A percentile compares a stretch with the other conserved stretches of the same genome.
Evolutionary conservation across 148 eudicot species (phyloP).

Genomic region (Talinum fruticosum): DNA sequence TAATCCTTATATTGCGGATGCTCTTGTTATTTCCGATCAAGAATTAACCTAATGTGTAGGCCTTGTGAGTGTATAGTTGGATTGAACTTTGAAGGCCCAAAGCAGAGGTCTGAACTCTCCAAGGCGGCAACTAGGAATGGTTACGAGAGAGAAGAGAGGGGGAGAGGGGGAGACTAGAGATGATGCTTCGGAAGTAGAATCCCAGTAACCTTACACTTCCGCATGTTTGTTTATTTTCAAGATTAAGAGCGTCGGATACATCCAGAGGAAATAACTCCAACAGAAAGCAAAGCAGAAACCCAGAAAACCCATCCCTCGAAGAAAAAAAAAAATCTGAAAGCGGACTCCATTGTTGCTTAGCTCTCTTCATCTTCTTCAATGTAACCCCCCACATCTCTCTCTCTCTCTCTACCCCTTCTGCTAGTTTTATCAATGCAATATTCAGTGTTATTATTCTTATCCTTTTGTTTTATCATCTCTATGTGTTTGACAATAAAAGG

Average conservation of each 20-base stretch:
- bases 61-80: too few species aligned
- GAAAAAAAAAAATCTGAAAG: background rate
- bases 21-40: too few species aligned
- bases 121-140: too few species aligned
- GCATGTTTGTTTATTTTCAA: background rate
- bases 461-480: background rate
- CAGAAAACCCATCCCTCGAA: background rate
- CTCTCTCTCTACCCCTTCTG: background rate
- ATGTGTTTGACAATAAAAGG: slow-evolving; percentile 26
- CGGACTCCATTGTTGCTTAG: background rate
- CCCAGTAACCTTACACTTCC: background rate
- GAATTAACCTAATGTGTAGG: too few species aligned
- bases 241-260: background rate
- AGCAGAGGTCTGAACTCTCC: too few species aligned
- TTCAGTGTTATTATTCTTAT: background rate
- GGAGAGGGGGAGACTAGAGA: too few species aligned
- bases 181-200: background rate
- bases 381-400: background rate
- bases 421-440: background rate
- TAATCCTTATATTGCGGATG: too few species aligned
- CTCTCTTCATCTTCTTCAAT: slow-evolving; percentile 1
- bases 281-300: background rate
- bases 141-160: too few species aligned
- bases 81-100: too few species aligned
- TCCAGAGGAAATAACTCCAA: background rate